Conservation (phyloP, 2,329 filamentous ascomycete genomes). For the Aspergillus spinulosporus region DNA sequence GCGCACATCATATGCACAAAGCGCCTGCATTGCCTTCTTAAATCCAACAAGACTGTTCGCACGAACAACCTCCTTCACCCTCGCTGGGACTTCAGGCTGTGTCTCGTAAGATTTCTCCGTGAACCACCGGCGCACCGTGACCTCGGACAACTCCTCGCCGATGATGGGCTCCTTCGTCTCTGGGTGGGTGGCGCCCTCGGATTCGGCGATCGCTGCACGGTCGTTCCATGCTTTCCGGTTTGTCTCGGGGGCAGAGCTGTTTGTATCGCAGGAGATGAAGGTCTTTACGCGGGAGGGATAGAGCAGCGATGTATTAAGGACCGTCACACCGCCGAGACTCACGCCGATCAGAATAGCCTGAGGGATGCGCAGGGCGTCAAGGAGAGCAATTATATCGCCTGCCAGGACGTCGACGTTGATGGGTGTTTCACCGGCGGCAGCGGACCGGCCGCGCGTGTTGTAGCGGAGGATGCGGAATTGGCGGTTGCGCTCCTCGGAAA, state of each 20-base stretch:
- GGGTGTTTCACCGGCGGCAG: conserved; percentile 40
- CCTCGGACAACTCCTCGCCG: conserved; percentile 61
- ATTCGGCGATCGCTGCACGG: conserved; percentile 67
- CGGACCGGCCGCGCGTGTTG: conserved; percentile 68
- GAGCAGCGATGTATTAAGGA: conserved; percentile 69
- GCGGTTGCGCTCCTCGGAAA: conserved; percentile 55
- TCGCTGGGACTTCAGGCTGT: conserved; percentile 52
- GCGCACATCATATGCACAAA: conserved; percentile 55
- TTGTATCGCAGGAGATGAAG: conserved; percentile 78
- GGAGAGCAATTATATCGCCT: conserved; percentile 65
- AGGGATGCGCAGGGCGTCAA: conserved; percentile 68
- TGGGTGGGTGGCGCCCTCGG: conserved; percentile 43
- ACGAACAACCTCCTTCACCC: conserved; percentile 68
- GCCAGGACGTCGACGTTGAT: conserved; percentile 66
- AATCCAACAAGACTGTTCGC: conserved; percentile 71
- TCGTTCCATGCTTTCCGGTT: conserved; percentile 81
- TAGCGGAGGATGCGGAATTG: conserved; percentile 73
- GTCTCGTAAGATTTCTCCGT: conserved; percentile 58
- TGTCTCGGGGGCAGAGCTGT: conserved; percentile 66
- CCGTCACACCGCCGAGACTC: conserved; percentile 76
- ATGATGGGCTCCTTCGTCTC: conserved; percentile 58
- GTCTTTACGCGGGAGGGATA: conserved; percentile 60
- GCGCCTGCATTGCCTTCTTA: conserved; percentile 72
- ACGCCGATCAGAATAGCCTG: conserved; percentile 73
- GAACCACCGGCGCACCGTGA: conserved; percentile 78